Evolutionary conservation across 2,329 filamentous ascomycete genomes (phyloP).

Genomic region (Ascocoryne sarcoides): DNA sequence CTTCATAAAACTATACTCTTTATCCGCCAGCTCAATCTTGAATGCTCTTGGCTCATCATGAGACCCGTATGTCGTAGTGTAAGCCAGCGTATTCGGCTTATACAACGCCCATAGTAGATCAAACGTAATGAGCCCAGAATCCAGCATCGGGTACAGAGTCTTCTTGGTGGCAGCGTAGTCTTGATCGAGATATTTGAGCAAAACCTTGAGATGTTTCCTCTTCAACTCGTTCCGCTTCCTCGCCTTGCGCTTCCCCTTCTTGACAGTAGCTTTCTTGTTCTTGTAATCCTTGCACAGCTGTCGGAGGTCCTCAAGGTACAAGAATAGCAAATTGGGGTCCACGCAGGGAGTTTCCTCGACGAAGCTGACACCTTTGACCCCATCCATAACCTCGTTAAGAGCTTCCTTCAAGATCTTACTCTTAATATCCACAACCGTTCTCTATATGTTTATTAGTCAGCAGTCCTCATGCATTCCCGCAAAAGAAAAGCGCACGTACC

Average conservation of each 20-base stretch:
- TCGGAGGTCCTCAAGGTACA: slow-evolving; percentile 72
- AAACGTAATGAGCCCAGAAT: slow-evolving; percentile 78
- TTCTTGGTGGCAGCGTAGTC: slow-evolving; percentile 75
- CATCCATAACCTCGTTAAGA: slow-evolving; percentile 62
- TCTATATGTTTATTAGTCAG: slow-evolving; percentile 21
- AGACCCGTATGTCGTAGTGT: slow-evolving; percentile 67
- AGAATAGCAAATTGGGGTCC: slow-evolving; percentile 62
- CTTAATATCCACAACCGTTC: slow-evolving; percentile 73
- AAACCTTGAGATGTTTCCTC: slow-evolving; percentile 58
- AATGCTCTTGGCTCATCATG: slow-evolving; percentile 72
- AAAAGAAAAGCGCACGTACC: too few relatives aligned
- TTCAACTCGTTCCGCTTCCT: slow-evolving; percentile 49
- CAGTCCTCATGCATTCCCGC: slow-evolving; percentile 1
- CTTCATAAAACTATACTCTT: slow-evolving; percentile 58
- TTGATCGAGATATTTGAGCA: slow-evolving; percentile 68
- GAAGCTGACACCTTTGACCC: slow-evolving; percentile 68
- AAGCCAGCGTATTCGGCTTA: slow-evolving; percentile 77
- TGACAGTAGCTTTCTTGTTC: slow-evolving; percentile 39
- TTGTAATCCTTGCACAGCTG: slow-evolving; percentile 55
- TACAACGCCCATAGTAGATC: slow-evolving; percentile 83
- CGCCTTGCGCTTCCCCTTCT: slow-evolving; percentile 51
- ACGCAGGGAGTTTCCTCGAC: slow-evolving; percentile 71
- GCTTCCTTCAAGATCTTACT: slow-evolving; percentile 69
- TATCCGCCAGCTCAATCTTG: slow-evolving; percentile 69
- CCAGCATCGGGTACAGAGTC: slow-evolving; percentile 69